Conservation (phyloP, 495 filamentous ascomycete species). For the Xylaria acuta region DNA sequence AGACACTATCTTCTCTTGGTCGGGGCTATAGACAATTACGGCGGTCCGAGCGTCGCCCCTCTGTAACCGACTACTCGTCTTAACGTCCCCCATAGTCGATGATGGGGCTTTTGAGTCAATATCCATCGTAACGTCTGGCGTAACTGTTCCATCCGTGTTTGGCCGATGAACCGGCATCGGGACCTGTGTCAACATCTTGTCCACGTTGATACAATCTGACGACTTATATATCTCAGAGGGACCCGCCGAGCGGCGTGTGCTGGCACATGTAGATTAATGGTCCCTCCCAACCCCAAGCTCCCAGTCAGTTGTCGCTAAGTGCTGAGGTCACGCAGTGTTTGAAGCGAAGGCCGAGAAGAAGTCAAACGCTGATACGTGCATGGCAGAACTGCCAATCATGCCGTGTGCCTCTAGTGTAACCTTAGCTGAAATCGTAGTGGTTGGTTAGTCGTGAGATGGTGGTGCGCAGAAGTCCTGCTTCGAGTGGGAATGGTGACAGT, state of each 20-base stretch:
- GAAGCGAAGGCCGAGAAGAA: slow-evolving; percentile 14
- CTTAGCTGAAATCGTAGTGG: neutral
- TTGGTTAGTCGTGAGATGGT: neutral
- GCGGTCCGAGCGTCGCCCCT: slow-evolving; percentile 59
- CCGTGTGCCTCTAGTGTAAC: slow-evolving; percentile 5
- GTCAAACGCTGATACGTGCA: slow-evolving; percentile 16
- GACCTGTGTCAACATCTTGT: slow-evolving; percentile 44
- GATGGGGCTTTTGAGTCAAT: slow-evolving; percentile 31
- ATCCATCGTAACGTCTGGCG: slow-evolving; percentile 40
- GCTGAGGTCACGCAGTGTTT: neutral
- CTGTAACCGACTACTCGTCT: slow-evolving; percentile 44
- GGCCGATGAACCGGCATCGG: slow-evolving; percentile 45
- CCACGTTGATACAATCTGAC: slow-evolving; percentile 18
- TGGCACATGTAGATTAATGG: slow-evolving; percentile 16
- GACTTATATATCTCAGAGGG: slow-evolving; percentile 10
- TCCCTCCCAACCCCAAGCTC: slow-evolving; percentile 17
- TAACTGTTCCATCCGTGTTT: slow-evolving; percentile 35
- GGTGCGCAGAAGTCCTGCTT: neutral
- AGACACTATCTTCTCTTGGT: slow-evolving; percentile 69
- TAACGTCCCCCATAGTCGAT: slow-evolving; percentile 36
- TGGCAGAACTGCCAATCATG: slow-evolving; percentile 17
- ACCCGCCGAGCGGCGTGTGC: slow-evolving; percentile 19
- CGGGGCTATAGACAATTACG: slow-evolving; percentile 65
- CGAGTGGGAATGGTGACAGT: neutral
- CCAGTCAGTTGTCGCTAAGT: neutral